Base-by-base conservation (phyloP, 345 rosid species). In the Populus tremula region DNA sequence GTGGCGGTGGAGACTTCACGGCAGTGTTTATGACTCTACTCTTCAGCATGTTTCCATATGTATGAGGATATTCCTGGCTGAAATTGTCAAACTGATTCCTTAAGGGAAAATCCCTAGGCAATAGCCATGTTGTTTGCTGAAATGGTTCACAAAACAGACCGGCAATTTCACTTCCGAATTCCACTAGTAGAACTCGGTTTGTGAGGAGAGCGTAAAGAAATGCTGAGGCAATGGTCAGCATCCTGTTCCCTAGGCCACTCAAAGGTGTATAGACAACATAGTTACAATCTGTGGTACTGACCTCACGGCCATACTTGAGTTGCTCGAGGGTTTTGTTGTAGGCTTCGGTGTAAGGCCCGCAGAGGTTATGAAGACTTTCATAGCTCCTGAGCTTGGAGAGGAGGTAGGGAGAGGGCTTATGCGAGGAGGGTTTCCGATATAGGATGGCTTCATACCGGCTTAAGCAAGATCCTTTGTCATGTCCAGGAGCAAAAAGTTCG, bases 131-230 rank as follows among this genome's bases (percentile, higher is more conserved):
- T 0, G 83, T 39, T 11, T 81, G 67, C 11, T 45, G 80, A 72
- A 81, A 76, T n/a, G 83, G 83, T 29, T 76, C 80, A n/a, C 83
- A 81, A 64, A 81, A 81, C 2, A 81, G 68, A 54, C 67, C 59
- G 45, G 49, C 80, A 73, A 76, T 59, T 36, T 81, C 80, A 2
- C 41, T 43, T 43, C 56, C 66, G 17, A 70, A 71, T 6, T 80
- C 31, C 38, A 80, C 74, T 18, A 80, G 83, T 25, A 80, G 69
- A 20, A 80, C 71, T 45, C 83, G 79, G 65, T 81, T 35, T 1
- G 83, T 76, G 20, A 81, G 80, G 49, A 81, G 41, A 6, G 77
- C 72, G n/a, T 76, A 81, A 8, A 76, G 69, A 59, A 81, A 81
- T 49, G 71, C 69, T 41, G 83, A 50, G 23, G 76, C 66, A 36